phyloP scores from a whole-genome alignment of 1,284 basidiomycete species.

The Afroboletus lepidellus region DNA sequence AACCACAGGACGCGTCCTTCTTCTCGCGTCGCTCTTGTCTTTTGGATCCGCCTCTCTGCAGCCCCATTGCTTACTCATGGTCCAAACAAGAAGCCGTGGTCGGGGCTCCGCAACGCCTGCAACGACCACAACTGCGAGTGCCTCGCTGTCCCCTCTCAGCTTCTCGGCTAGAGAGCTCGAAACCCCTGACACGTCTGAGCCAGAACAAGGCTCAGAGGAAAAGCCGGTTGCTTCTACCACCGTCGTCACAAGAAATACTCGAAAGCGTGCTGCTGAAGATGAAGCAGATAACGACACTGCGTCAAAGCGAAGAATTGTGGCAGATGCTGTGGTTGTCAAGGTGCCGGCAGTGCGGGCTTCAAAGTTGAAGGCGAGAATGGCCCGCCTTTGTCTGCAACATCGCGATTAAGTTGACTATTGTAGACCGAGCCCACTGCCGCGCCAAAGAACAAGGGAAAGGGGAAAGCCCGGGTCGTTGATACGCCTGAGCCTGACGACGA shows the following conservation, averaged over 20 bases:
- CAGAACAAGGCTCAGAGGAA: slow-evolving; percentile 25
- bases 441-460: slow-evolving; percentile 42
- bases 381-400: not conserved
- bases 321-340: slow-evolving; percentile 47
- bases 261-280: slow-evolving; percentile 36
- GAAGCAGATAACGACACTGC: slow-evolving; percentile 23
- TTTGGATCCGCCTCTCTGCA: not conserved
- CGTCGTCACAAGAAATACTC: slow-evolving; percentile 13
- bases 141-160: slow-evolving; percentile 28
- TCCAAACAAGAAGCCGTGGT: slow-evolving; percentile 17
- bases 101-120: slow-evolving; percentile 21
- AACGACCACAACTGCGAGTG: slow-evolving; percentile 27
- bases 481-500: slow-evolving; percentile 31
- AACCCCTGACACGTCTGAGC: slow-evolving; percentile 45
- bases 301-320: slow-evolving; percentile 45
- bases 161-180: slow-evolving; percentile 28
- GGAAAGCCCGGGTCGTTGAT: slow-evolving; percentile 31
- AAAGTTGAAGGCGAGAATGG: slow-evolving; percentile 39
- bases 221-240: slow-evolving; percentile 2
- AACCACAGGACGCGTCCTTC: slow-evolving; percentile 25
- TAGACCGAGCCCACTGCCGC: slow-evolving; percentile 13
- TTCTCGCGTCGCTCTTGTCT: slow-evolving; percentile 13
- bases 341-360: slow-evolving; percentile 34
- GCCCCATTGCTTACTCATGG: slow-evolving; percentile 14
- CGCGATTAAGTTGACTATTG: slow-evolving; percentile 13